Percentiles rank a stretch among this genome's conserved stretches.
Conservation (phyloP, 108 stramenopile species). For the Cyclotella atomus region DNA sequence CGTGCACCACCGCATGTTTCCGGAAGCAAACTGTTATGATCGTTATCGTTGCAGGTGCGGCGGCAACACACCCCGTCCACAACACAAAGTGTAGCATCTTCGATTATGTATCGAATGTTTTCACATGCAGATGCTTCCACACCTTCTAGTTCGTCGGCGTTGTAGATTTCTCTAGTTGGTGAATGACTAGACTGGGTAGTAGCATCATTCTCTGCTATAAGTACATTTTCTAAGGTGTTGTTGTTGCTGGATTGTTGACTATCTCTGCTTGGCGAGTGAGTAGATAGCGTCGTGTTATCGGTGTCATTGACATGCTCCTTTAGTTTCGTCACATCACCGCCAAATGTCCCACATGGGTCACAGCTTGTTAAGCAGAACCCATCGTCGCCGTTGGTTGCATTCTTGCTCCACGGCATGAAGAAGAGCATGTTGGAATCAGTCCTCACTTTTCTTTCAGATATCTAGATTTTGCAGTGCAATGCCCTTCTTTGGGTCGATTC, state of each 20-base stretch:
- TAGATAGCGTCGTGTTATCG: constrained; percentile 2
- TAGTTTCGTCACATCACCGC: background rate
- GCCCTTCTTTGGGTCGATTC: too few species aligned
- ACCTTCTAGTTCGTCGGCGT: background rate
- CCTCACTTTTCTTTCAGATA: too few species aligned
- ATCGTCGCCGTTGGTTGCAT: background rate
- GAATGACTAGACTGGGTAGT: too few species aligned
- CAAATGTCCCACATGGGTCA: background rate
- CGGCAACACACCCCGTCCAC: background rate
- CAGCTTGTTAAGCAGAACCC: background rate
- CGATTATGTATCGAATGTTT: background rate
- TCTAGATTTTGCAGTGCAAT: too few species aligned
- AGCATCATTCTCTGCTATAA: too few species aligned
- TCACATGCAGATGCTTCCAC: background rate
- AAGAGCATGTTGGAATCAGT: background rate
- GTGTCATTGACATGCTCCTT: background rate
- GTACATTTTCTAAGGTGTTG: background rate
- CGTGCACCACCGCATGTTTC: background rate
- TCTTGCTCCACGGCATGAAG: background rate
- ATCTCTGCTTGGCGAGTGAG: background rate
- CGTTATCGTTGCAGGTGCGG: background rate
- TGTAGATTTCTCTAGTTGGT: too few species aligned
- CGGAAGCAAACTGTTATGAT: background rate
- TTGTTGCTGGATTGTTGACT: background rate
- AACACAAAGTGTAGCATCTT: background rate